Percentiles rank a stretch among this genome's conserved stretches.
Evolutionary conservation across 257 asterid species (phyloP).

Genomic region (Vinca minor): DNA sequence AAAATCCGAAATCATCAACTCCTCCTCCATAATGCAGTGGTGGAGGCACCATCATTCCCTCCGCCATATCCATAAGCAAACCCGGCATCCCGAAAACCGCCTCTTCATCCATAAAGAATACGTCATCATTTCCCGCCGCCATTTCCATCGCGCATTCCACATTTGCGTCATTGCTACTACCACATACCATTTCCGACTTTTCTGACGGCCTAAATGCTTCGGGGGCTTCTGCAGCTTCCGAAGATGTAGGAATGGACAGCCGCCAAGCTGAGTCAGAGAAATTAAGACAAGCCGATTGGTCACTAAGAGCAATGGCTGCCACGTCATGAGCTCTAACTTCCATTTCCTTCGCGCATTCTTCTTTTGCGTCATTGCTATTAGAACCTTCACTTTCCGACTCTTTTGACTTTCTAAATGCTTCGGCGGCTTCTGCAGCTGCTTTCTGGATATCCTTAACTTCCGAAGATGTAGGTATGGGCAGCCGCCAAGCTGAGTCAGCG

Average conservation of each 20-base stretch:
- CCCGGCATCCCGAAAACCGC: constrained; percentile 35
- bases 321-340: no score
- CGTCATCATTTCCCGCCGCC: background rate
- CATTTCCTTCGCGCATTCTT: constrained; percentile 50
- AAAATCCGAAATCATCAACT: constrained; percentile 11
- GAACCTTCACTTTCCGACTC: no score
- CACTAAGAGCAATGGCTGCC: no score
- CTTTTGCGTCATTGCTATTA: no score
- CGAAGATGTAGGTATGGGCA: constrained; percentile 41
- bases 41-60: constrained; percentile 56
- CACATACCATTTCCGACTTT: background rate
- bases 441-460: constrained; percentile 50
- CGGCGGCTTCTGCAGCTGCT: constrained; percentile 52
- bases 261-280: no score
- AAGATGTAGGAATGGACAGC: no score
- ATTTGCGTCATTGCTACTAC: background rate
- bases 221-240: no score
- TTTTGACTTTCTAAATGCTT: constrained; percentile 21
- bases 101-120: constrained; percentile 38
- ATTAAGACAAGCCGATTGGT: no score
- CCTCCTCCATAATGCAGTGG: constrained; percentile 13
- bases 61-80: constrained; percentile 35
- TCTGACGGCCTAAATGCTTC: constrained; percentile 18
- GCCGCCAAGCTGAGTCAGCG: constrained; percentile 56
- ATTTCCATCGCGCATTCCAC: constrained; percentile 8